Base-by-base conservation (phyloP, 768 basidiomycete genomes). In the Lactifluus hygrophoroides region DNA sequence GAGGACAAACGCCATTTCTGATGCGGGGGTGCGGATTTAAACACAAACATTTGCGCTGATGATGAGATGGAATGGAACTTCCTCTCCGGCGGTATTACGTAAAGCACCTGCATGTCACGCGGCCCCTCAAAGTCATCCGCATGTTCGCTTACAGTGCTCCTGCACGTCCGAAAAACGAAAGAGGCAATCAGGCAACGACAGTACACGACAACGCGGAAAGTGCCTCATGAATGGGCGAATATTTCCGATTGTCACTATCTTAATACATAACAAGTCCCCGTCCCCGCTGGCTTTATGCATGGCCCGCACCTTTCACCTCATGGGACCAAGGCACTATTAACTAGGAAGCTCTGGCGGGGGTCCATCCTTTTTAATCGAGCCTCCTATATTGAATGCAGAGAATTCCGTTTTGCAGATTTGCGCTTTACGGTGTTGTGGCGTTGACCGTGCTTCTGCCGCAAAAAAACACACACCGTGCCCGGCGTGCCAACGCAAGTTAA, bases 401-500 rank as follows among this genome's bases (percentile, higher is more conserved):
- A 56, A 50, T 8, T 3, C 32, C 48, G 42, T 13, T 42, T 43
- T 25, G 32, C 40, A 50, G 48, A 56, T 56, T 49, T 43, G 38
- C 38, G 55, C 21, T 32, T 19, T 34, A n/a, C 28, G 35, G 32
- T 30, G 38, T 21, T 21, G 48, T 25, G 48, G 48, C 32, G 56
- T 35, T 50, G 40, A 51, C 40, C 42, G n/a, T 34, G 48, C 56
- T 57, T 57, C 55, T 56, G 28, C 47, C 47, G 55, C n/a, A n/a
- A n/a, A n/a, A 34, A 40, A 42, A 21, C n/a, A 23, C 21, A 11
- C 46, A 23, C 32, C 44, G 44, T 46, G 34, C 5, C n/a, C 53
- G 32, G 35, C 42, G 21, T 43, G 21, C n/a, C n/a, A n/a, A n/a
- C n/a, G n/a, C n/a, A n/a, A n/a, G n/a, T n/a, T n/a, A n/a, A n/a